A percentile compares a stretch with the other conserved stretches of the same genome.
Conservation (phyloP, 2,329 filamentous ascomycete genomes). For the Didymella exigua region DNA sequence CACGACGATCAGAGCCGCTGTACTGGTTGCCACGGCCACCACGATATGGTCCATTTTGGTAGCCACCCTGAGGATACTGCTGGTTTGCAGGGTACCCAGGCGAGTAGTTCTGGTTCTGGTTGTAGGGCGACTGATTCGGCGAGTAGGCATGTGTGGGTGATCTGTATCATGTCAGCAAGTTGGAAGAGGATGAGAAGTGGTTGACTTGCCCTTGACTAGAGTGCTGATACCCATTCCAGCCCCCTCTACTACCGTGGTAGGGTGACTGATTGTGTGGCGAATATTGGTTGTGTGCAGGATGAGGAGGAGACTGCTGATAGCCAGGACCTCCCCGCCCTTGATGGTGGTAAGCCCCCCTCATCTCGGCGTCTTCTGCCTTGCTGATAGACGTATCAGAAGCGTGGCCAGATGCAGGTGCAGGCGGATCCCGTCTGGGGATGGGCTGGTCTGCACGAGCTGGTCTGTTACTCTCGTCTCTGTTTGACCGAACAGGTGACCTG, state of each 20-base stretch:
- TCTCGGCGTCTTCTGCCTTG: slow-evolving; percentile 37
- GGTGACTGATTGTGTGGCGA: slow-evolving; percentile 68
- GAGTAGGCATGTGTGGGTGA: slow-evolving; percentile 64
- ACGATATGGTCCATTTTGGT: slow-evolving; percentile 55
- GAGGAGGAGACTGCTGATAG: slow-evolving; percentile 65
- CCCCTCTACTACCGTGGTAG: slow-evolving; percentile 60
- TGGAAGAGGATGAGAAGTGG: background rate
- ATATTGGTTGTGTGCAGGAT: slow-evolving; percentile 62
- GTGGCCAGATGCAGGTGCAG: slow-evolving; percentile 35
- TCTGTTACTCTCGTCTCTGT: slow-evolving; percentile 20
- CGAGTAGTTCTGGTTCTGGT: slow-evolving; percentile 38
- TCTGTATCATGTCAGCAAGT: slow-evolving; percentile 39
- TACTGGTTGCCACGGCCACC: slow-evolving; percentile 66
- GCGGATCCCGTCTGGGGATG: slow-evolving; percentile 36
- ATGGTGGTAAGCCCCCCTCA: slow-evolving; percentile 46
- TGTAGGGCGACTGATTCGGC: slow-evolving; percentile 60
- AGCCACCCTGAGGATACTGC: slow-evolving; percentile 62
- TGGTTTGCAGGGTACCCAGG: slow-evolving; percentile 58
- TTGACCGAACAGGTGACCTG: slow-evolving; percentile 32
- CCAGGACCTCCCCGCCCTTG: slow-evolving; percentile 50
- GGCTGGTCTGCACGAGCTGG: slow-evolving; percentile 19
- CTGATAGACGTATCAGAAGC: slow-evolving; percentile 39
- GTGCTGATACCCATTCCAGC: slow-evolving; percentile 56
- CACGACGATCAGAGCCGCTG: slow-evolving; percentile 51
- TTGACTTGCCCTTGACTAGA: slow-evolving; percentile 57